Percentiles rank a stretch among this genome's conserved stretches.
These are phyloP conservation scores for Elaeagnus macrophylla DNA, from an alignment of 306 rosid genomes.

Conservation along the genomic window DNA sequence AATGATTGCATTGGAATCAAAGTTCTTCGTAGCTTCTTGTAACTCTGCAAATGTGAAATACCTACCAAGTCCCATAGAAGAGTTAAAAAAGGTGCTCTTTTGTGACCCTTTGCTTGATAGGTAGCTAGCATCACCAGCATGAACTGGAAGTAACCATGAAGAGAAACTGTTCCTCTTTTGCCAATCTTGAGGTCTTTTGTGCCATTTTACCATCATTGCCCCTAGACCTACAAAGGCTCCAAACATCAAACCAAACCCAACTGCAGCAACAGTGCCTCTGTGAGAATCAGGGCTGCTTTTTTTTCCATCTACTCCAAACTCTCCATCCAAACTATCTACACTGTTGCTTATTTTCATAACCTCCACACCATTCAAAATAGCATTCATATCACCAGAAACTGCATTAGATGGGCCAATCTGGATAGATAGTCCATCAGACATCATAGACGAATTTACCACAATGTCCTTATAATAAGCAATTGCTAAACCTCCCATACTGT, in stretches of 20 bases:
- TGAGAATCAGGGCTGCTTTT: slow-evolving; percentile 6
- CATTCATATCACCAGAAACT: slow-evolving; percentile 20
- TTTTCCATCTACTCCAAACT: slow-evolving; percentile 41
- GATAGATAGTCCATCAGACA: slow-evolving; percentile 16
- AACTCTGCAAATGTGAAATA: slow-evolving; percentile 35
- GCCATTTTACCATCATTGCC: slow-evolving; percentile 49
- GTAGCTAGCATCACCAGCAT: slow-evolving; percentile 32
- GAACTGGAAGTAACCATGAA: slow-evolving; percentile 44
- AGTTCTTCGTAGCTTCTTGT: slow-evolving; percentile 43
- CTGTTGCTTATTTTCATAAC: slow-evolving; percentile 37
- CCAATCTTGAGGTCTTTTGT: slow-evolving; percentile 47
- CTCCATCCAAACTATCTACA: slow-evolving; percentile 45
- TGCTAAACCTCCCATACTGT: slow-evolving; percentile 25
- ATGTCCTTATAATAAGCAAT: slow-evolving; percentile 36
- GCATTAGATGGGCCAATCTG: slow-evolving; percentile 28
- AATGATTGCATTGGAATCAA: slow-evolving; percentile 32
- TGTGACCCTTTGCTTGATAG: slow-evolving; percentile 36
- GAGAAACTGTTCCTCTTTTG: slow-evolving; percentile 49
- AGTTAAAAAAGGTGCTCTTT: slow-evolving; percentile 23
- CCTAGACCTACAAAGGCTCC: slow-evolving; percentile 45
- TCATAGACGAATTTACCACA: slow-evolving; percentile 35
- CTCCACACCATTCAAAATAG: slow-evolving; percentile 40
- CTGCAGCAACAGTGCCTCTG: slow-evolving; percentile 37
- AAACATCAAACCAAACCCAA: slow-evolving; percentile 44
- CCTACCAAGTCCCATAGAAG: slow-evolving; percentile 37